These are phyloP conservation scores for Selaginella tamariscina DNA, from an alignment of 75 land plant genomes.

Conservation along the genomic window DNA sequence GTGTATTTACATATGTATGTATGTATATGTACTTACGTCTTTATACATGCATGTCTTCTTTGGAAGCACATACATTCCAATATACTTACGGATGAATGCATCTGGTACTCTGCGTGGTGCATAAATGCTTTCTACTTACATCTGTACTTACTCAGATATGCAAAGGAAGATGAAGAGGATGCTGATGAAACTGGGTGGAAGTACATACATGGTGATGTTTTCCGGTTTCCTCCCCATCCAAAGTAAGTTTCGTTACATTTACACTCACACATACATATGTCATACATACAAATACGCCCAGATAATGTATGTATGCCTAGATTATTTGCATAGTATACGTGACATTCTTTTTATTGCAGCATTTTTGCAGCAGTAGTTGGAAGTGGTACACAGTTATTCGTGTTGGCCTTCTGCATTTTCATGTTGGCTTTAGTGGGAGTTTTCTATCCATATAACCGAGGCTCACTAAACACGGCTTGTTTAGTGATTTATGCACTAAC, in stretches of 20 bases:
- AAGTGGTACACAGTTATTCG: conserved; percentile 52
- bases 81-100: no score
- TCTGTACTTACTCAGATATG: conserved; percentile 31
- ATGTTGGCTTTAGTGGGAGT: conserved; percentile 44
- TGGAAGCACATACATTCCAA: no score
- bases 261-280: neutral
- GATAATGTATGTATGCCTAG: neutral
- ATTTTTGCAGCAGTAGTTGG: conserved; percentile 55
- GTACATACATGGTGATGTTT: conserved; percentile 73
- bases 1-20: no score
- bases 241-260: conserved; percentile 16
- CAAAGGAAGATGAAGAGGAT: conserved; percentile 45
- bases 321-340: neutral
- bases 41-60: no score
- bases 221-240: conserved; percentile 44
- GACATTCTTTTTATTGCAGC: conserved; percentile 7
- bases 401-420: conserved; percentile 36
- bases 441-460: conserved; percentile 62
- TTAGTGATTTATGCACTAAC: conserved; percentile 49
- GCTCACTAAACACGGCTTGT: conserved; percentile 40
- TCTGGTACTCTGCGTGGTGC: no score
- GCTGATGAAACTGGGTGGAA: conserved; percentile 80
- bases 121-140: no score
- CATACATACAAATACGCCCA: neutral
- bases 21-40: no score